These are phyloP conservation scores for Penicillium waksmanii DNA, from an alignment of 495 filamentous ascomycete species.

Conservation along the genomic window DNA sequence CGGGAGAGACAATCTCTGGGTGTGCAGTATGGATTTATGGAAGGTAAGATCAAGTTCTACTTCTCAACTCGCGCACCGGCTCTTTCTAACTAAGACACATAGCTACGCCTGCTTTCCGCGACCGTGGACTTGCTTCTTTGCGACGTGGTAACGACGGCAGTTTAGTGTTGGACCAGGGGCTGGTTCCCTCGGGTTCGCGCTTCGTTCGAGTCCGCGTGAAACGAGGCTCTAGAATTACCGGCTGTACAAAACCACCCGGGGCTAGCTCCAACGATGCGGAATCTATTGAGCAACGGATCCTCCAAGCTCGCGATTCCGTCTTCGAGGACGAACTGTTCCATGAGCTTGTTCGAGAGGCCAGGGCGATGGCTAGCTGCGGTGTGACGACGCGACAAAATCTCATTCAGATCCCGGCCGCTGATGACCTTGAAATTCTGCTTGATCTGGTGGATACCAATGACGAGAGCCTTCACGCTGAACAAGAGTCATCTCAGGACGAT, in stretches of 20 bases:
- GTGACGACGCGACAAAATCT: conserved; percentile 63
- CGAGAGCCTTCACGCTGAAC: conserved; percentile 16
- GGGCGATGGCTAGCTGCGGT: conserved; percentile 64
- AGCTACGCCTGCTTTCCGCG: conserved; percentile 74
- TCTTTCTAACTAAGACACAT: conserved; percentile 12
- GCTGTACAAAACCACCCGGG: conserved; percentile 44
- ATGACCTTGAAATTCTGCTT: conserved; percentile 60
- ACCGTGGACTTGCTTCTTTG: conserved; percentile 77
- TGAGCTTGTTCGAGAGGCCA: conserved; percentile 82
- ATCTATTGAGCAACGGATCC: conserved; percentile 66
- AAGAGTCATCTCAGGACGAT: conserved; percentile 22
- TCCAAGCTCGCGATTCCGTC: conserved; percentile 82
- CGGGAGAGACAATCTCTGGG: conserved; percentile 73
- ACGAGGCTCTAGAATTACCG: conserved; percentile 43
- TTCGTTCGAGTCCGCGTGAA: conserved; percentile 65
- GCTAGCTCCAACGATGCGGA: conserved; percentile 32
- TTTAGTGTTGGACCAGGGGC: conserved; percentile 72
- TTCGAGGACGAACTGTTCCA: conserved; percentile 95
- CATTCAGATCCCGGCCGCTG: conserved; percentile 58
- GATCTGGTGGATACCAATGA: conserved; percentile 66
- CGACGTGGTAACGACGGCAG: conserved; percentile 73
- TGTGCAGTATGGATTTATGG: conserved; percentile 86
- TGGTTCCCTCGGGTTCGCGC: conserved; percentile 58
- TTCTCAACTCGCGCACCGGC: neutral
- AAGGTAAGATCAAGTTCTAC: conserved; percentile 48